These are phyloP conservation scores for Trichoderma afroharzianum DNA, from an alignment of 2,329 filamentous ascomycete genomes.

Conservation along the genomic window DNA sequence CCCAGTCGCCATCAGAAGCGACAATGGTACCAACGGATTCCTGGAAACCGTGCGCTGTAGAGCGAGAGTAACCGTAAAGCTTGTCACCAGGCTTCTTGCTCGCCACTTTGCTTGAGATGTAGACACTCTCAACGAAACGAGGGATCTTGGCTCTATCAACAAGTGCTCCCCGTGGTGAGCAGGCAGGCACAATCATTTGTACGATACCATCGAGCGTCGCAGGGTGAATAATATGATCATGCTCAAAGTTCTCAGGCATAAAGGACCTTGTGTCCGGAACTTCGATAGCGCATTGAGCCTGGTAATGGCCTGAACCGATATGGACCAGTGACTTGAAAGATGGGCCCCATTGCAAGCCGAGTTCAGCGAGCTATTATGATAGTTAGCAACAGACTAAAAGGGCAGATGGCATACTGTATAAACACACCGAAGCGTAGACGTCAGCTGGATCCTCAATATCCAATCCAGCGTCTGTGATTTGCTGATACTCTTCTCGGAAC, in stretches of 20 bases:
- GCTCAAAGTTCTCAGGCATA: background rate
- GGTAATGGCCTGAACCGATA: background rate
- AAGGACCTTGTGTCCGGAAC: background rate
- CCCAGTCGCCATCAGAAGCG: background rate
- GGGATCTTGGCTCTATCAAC: background rate
- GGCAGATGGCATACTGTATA: background rate
- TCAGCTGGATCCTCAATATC: background rate
- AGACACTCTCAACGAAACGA: background rate
- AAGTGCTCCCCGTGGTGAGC: background rate
- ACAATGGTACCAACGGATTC: background rate
- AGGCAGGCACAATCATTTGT: background rate
- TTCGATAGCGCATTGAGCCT: background rate
- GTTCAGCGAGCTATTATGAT: background rate
- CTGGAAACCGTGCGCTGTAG: background rate
- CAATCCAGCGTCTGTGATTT: background rate
- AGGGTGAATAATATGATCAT: background rate
- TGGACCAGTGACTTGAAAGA: background rate
- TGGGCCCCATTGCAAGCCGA: background rate
- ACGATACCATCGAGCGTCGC: background rate
- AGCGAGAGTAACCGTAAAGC: background rate
- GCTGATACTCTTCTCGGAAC: background rate
- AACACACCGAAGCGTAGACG: background rate
- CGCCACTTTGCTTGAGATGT: background rate
- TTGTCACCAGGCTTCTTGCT: background rate
- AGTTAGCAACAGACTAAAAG: background rate